A percentile compares a stretch with the other conserved stretches of the same genome.
These are phyloP conservation scores for Talaromyces marneffei DNA, from an alignment of 2,329 filamentous ascomycete species.

Conservation along the genomic window DNA sequence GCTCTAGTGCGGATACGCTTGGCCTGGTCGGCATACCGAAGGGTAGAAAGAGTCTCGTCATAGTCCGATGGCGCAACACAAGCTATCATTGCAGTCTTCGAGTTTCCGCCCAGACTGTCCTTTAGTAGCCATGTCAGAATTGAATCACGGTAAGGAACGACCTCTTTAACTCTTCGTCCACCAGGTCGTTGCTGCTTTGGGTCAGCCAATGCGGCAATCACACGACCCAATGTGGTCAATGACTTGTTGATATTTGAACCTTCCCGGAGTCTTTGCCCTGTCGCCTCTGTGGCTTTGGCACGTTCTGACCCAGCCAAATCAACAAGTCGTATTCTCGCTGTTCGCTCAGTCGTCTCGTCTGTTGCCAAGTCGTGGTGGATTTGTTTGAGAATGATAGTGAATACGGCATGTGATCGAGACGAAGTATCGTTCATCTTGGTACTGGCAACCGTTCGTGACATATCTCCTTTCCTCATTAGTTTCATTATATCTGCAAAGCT, in stretches of 20 bases:
- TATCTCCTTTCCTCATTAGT: slow-evolving; percentile 84
- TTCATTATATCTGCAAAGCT: slow-evolving; percentile 81
- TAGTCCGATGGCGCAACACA: slow-evolving; percentile 95
- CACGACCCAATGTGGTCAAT: slow-evolving; percentile 86
- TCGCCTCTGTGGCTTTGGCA: slow-evolving; percentile 92
- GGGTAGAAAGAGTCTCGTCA: slow-evolving; percentile 90
- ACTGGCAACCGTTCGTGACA: slow-evolving; percentile 79
- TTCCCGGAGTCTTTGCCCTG: slow-evolving; percentile 81
- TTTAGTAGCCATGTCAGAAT: slow-evolving; percentile 81
- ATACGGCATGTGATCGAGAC: slow-evolving; percentile 92
- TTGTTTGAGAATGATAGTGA: slow-evolving; percentile 96
- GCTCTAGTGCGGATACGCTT: slow-evolving; percentile 94
- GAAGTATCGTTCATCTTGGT: slow-evolving; percentile 99
- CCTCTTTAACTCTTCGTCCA: slow-evolving; percentile 59
- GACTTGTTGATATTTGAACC: slow-evolving; percentile 99
- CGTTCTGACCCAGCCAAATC: slow-evolving; percentile 93
- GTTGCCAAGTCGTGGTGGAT: slow-evolving; percentile 96
- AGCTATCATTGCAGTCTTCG: slow-evolving; percentile 98
- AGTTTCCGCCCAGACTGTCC: slow-evolving; percentile 92
- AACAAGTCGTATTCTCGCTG: slow-evolving; percentile 87
- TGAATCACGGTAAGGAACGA: slow-evolving; percentile 90
- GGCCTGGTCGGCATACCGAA: slow-evolving; percentile 95
- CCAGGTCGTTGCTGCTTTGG: slow-evolving; percentile 56
- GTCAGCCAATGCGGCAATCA: slow-evolving; percentile 84
- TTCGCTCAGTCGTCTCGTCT: slow-evolving; percentile 95